phyloP scores from a whole-genome alignment of 345 rosid genomes.

The Abelmoschus esculentus region DNA sequence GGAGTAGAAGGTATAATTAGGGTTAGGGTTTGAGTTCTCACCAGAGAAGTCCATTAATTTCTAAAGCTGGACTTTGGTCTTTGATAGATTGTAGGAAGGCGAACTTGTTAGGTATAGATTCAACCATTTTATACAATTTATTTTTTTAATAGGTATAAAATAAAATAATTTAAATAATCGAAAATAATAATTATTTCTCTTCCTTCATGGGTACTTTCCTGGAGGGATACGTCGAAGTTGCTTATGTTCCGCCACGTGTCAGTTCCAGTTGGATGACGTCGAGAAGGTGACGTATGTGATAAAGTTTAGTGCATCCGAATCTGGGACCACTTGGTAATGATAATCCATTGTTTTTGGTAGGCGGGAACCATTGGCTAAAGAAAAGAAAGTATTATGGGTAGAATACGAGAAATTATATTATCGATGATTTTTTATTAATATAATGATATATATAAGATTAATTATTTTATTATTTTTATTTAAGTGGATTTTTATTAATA shows the following conservation, averaged over 20 bases:
- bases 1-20: neutral
- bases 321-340: constrained; percentile 2
- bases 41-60: neutral
- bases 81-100: neutral
- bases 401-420: too few relatives aligned
- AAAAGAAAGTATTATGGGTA: neutral
- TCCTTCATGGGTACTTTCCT: neutral
- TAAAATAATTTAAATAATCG: neutral
- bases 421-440: too few relatives aligned
- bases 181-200: neutral
- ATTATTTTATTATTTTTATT: too few relatives aligned
- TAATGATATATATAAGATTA: too few relatives aligned
- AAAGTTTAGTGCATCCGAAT: neutral
- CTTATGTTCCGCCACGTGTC: neutral
- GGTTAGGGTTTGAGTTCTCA: constrained; percentile 8
- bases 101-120: neutral
- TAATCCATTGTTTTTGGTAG: neutral
- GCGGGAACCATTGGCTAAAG: neutral
- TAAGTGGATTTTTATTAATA: too few relatives aligned
- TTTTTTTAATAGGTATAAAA: neutral
- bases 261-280: neutral
- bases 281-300: neutral
- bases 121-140: neutral
- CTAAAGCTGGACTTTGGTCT: neutral
- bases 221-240: neutral